These are phyloP conservation scores for Delphinella strobiligena DNA, from an alignment of 2,329 filamentous ascomycete genomes.

Conservation along the genomic window DNA sequence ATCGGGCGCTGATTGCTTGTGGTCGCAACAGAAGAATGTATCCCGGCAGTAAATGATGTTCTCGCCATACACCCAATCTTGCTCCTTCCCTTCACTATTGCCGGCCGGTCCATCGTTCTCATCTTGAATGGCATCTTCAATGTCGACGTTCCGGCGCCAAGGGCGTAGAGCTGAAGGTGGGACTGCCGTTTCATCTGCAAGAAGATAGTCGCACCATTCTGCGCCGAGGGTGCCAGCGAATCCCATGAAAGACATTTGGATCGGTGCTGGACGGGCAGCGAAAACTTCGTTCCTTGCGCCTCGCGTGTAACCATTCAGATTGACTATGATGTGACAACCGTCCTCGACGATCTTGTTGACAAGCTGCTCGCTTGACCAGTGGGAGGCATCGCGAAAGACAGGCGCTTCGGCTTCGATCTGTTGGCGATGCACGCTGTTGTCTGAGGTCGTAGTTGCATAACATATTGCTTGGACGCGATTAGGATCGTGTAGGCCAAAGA, in stretches of 20 bases:
- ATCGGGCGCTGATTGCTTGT: conserved; percentile 77
- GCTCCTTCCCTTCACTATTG: conserved; percentile 29
- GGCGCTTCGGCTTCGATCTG: conserved; percentile 92
- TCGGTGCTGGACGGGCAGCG: conserved; percentile 81
- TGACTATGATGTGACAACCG: conserved; percentile 86
- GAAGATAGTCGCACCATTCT: conserved; percentile 96
- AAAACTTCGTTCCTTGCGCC: conserved; percentile 97
- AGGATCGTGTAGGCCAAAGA: conserved; percentile 80
- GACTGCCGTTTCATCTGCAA: conserved; percentile 80
- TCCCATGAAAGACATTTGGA: conserved; percentile 99
- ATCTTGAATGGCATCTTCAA: conserved; percentile 55
- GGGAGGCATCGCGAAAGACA: conserved; percentile 77
- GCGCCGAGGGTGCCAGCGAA: conserved; percentile 92
- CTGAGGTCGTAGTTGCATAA: conserved; percentile 88
- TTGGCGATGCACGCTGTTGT: conserved; percentile 75
- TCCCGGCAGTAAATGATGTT: conserved; percentile 91
- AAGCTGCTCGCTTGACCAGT: conserved; percentile 72
- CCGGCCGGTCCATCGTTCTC: conserved; percentile 43
- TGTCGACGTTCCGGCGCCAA: conserved; percentile 58
- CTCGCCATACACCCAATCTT: conserved; percentile 88
- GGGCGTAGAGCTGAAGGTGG: conserved; percentile 71
- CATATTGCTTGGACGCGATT: conserved; percentile 72
- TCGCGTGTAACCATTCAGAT: conserved; percentile 94
- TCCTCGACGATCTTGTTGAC: conserved; percentile 79
- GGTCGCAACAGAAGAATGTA: conserved; percentile 97